Evolutionary conservation across 2,329 filamentous ascomycete species (phyloP).

Genomic region (Fusarium siculi): DNA sequence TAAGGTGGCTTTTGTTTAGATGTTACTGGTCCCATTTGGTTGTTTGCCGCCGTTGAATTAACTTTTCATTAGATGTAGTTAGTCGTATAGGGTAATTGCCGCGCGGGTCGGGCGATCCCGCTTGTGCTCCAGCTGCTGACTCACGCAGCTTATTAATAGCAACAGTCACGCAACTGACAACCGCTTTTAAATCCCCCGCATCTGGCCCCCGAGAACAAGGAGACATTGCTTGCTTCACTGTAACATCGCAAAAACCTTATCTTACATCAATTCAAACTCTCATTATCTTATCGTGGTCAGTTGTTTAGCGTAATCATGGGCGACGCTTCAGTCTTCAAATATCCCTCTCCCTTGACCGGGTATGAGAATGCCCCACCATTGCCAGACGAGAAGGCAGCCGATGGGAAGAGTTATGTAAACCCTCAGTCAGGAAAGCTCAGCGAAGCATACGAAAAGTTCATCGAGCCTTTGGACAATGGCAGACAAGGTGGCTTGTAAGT

Average conservation of each 20-base stretch:
- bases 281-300: too few species aligned
- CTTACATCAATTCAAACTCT: too few species aligned
- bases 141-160: background rate
- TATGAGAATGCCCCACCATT: conserved; percentile 67
- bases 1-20: too few species aligned
- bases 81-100: background rate
- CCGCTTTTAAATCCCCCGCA: background rate
- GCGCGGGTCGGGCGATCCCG: background rate
- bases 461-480: conserved; percentile 73
- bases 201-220: background rate
- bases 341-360: conserved; percentile 64
- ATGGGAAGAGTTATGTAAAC: conserved; percentile 83
- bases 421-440: conserved; percentile 69
- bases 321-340: conserved; percentile 32
- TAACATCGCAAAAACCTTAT: too few species aligned
- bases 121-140: background rate
- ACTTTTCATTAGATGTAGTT: too few species aligned
- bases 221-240: background rate
- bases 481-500: conserved; percentile 76
- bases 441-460: conserved; percentile 76
- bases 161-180: background rate
- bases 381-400: conserved; percentile 68
- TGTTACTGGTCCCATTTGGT: too few species aligned
- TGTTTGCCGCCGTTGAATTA: too few species aligned
- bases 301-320: conserved; percentile 23